A percentile compares a stretch with the other conserved stretches of the same genome.
Conservation (phyloP, 2,329 filamentous ascomycete species). For the Fusarium humuli region DNA sequence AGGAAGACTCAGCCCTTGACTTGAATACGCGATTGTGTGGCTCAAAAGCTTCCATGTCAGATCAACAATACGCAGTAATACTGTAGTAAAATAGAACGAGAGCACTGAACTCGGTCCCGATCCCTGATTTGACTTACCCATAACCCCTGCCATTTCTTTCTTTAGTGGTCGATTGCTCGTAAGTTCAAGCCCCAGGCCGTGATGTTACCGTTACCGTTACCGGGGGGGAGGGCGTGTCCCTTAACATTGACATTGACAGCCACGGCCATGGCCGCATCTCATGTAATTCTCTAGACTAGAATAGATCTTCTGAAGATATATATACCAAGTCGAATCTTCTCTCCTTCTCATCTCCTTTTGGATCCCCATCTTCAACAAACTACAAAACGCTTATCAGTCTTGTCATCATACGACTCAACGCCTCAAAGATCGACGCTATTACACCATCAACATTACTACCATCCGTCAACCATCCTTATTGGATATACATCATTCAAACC, state of each 20-base stretch:
- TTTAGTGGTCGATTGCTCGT: constrained; percentile 19
- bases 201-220: neutral
- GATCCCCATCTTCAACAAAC: constrained; percentile 16
- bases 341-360: constrained; percentile 3
- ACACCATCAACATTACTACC: constrained; percentile 11
- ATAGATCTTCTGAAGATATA: constrained; percentile 16
- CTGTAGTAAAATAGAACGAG: neutral
- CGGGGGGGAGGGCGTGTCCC: constrained; percentile 28
- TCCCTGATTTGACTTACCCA: constrained; percentile 27
- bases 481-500: constrained; percentile 17
- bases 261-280: constrained; percentile 19
- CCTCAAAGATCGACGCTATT: constrained; percentile 31
- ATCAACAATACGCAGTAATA: constrained; percentile 1
- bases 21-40: constrained; percentile 1
- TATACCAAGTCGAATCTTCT: constrained; percentile 23
- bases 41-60: neutral
- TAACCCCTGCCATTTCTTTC: constrained; percentile 16
- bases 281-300: neutral
- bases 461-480: constrained; percentile 11
- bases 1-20: neutral
- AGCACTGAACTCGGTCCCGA: constrained; percentile 37
- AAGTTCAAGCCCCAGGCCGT: constrained; percentile 17
- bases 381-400: constrained; percentile 18
- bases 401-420: constrained; percentile 18
- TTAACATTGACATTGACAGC: constrained; percentile 10